Evolutionary conservation across 1,284 basidiomycete species (phyloP).

Genomic region (Stygiomarasmius scandens): DNA sequence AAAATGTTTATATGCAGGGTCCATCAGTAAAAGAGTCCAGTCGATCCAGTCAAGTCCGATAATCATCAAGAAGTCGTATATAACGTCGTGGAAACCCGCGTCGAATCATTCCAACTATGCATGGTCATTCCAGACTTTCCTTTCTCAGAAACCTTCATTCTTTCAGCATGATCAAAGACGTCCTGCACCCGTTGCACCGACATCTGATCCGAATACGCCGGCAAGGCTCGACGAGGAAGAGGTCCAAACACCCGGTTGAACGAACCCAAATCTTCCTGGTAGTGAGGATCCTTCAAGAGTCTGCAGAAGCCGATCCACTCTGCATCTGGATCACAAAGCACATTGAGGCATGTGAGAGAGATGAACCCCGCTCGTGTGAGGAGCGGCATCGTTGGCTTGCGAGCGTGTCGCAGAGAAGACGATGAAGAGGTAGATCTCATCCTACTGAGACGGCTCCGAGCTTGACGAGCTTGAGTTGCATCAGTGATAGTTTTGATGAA

Average conservation of each 20-base stretch:
- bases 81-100: neutral
- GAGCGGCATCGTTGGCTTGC: constrained; percentile 12
- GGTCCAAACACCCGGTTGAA: constrained; percentile 5
- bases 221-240: constrained; percentile 17
- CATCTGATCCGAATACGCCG: constrained; percentile 14
- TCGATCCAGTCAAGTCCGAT: neutral
- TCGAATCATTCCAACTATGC: neutral
- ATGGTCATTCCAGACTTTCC: neutral
- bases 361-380: constrained; percentile 16
- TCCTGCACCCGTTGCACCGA: constrained; percentile 10
- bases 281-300: constrained; percentile 5
- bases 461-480: neutral
- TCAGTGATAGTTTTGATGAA: no score
- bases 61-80: neutral
- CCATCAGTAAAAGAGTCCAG: no score
- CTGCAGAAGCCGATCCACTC: constrained; percentile 8
- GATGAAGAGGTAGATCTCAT: neutral
- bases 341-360: constrained; percentile 15
- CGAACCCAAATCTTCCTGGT: neutral
- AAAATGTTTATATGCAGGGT: no score
- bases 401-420: neutral
- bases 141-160: constrained; percentile 7
- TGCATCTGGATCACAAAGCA: constrained; percentile 14
- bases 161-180: neutral
- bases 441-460: neutral